These are phyloP conservation scores for Pyrenophora seminiperda DNA, from an alignment of 2,329 filamentous ascomycete genomes.

Conservation along the genomic window DNA sequence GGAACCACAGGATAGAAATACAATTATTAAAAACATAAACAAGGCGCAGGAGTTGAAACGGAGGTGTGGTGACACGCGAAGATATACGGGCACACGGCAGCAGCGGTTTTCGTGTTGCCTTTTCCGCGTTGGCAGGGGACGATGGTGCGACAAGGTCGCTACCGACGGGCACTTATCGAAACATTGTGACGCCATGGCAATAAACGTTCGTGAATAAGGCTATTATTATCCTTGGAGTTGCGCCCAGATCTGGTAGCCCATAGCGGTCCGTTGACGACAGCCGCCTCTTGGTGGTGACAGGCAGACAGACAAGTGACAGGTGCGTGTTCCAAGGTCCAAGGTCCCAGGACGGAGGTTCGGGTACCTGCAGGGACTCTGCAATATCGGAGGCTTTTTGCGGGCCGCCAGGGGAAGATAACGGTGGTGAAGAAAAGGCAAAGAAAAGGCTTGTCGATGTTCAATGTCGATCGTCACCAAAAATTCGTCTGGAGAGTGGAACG, in stretches of 20 bases:
- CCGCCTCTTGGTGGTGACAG: background rate
- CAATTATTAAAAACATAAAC: constrained; percentile 34
- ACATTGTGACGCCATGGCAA: constrained; percentile 23
- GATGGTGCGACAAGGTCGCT: constrained; percentile 44
- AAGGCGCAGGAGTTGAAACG: constrained; percentile 19
- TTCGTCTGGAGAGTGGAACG: constrained; percentile 17
- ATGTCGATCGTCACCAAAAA: constrained; percentile 33
- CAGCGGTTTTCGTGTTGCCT: constrained; percentile 29
- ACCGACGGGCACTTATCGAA: constrained; percentile 29
- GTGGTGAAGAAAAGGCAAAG: constrained; percentile 24
- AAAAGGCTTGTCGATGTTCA: constrained; percentile 28
- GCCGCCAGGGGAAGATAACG: constrained; percentile 12
- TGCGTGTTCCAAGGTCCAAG: constrained; percentile 3
- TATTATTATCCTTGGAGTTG: constrained; percentile 26
- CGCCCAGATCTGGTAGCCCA: constrained; percentile 24
- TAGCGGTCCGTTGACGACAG: constrained; percentile 16
- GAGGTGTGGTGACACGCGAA: constrained; percentile 16
- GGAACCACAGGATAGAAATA: constrained; percentile 34
- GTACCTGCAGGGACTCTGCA: constrained; percentile 26
- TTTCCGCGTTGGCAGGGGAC: constrained; percentile 25
- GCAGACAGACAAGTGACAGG: background rate
- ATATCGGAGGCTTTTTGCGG: constrained; percentile 17
- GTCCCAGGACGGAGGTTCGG: constrained; percentile 3
- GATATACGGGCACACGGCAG: constrained; percentile 27
- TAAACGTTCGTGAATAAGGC: constrained; percentile 10